Base-by-base conservation (phyloP, 108 stramenopile genomes). In the Bacterosira constricta region DNA sequence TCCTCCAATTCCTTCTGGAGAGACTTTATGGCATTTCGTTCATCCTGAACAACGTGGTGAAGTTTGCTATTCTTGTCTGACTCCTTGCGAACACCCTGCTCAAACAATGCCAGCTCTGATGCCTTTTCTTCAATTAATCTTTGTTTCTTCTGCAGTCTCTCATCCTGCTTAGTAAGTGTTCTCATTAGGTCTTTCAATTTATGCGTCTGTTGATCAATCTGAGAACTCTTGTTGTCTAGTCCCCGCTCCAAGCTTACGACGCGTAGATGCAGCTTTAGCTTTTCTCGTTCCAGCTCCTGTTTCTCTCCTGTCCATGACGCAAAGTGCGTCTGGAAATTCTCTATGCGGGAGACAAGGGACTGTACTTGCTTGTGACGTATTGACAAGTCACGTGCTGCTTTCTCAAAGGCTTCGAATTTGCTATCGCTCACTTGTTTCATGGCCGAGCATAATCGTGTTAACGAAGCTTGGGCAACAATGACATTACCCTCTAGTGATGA, bases 181-280 rank as follows among this genome's bases (percentile, higher is more conserved):
- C 66, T 50, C 77, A 79, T 79, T 0, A 79, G 59, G n/a, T 71
- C 58, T 41, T 64, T 71, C 65, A 79, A 64, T 20, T 71, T 79
- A 54, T 70, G 63, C 17, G 77, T 63, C 54, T 79, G 69, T 38
- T 79, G 57, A 13, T 79, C 70, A 54, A 71, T 55, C 20, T 50
- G 63, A 67, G 59, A 35, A 34, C 69, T 71, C 56, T 65, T 79
- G 29, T 39, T 60, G 58, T 56, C 69, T 29, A 70, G 56, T 30
- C 56, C 57, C 18, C 49, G 64, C 56, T 79, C 77, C n/a, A 79
- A 47, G 30, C 29, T 23, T 13, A 29, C 57, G 11, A 71, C 34
- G 38, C 54, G 77, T 27, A 51, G 18, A 41, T 63, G 64, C 26
- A 79, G 69, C 62, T 65, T 45, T 18, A 59, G 42, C 52, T 70